Conservation (phyloP, 23 red algal genomes). For the Pyropia yezoensis region DNA sequence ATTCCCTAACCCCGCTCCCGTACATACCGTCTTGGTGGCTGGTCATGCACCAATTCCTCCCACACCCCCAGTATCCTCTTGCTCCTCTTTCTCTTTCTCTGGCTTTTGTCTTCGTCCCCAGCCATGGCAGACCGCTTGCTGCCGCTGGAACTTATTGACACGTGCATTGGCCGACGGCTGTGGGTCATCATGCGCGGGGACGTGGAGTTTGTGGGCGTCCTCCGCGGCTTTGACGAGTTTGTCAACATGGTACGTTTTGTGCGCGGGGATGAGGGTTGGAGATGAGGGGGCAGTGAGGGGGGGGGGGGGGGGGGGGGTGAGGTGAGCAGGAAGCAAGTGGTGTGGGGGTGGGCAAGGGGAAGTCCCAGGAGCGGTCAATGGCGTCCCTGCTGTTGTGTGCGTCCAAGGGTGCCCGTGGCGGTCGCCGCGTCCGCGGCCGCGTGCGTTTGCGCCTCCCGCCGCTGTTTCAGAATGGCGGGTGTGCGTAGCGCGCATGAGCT, state of each 20-base stretch:
- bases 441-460: too few species aligned
- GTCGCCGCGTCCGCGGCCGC: too few species aligned
- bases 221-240: conserved; percentile 93
- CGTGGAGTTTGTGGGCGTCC: conserved; percentile 69
- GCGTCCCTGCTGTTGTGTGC: not conserved
- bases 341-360: not conserved
- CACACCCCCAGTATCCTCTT: too few species aligned
- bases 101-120: too few species aligned
- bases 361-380: too few species aligned
- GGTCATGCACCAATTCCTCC: too few species aligned
- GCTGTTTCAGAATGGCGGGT: too few species aligned
- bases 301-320: not conserved
- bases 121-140: conserved; percentile 20
- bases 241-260: conserved; percentile 76
- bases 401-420: too few species aligned
- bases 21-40: too few species aligned
- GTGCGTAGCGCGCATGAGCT: too few species aligned
- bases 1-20: too few species aligned
- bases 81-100: too few species aligned
- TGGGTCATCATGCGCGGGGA: conserved; percentile 93
- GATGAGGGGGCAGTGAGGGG: not conserved
- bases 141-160: conserved; percentile 90
- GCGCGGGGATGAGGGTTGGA: not conserved
- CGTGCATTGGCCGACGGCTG: conserved; percentile 66
- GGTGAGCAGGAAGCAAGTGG: not conserved